phyloP scores from a whole-genome alignment of 345 rosid species.

The Pelargonium nanum region DNA sequence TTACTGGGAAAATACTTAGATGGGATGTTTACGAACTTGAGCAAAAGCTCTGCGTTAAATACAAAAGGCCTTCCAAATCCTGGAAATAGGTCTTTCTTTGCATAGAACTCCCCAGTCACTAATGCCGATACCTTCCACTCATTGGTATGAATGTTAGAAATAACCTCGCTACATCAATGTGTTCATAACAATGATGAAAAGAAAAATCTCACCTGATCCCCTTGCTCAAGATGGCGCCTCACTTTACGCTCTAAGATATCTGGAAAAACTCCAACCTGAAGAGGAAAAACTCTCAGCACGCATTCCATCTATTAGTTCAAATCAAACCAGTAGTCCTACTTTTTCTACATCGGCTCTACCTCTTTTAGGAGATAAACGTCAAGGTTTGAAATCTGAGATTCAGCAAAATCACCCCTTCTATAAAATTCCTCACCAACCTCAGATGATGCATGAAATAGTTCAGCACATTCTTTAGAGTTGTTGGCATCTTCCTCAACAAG shows the following conservation, averaged over 20 bases:
- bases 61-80: slow-evolving; percentile 91
- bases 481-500: slow-evolving; percentile 75
- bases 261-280: slow-evolving; percentile 79
- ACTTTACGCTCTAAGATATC: slow-evolving; percentile 79
- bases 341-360: too few relatives aligned
- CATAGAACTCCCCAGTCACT: slow-evolving; percentile 79
- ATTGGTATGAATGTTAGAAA: not conserved
- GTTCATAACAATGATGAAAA: not conserved
- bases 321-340: not conserved
- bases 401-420: slow-evolving; percentile 65
- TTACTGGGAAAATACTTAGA: slow-evolving; percentile 1
- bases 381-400: slow-evolving; percentile 44
- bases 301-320: not conserved
- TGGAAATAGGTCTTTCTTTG: slow-evolving; percentile 67
- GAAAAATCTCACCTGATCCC: slow-evolving; percentile 50
- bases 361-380: slow-evolving; percentile 48
- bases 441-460: slow-evolving; percentile 49
- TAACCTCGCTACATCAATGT: not conserved
- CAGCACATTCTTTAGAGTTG: slow-evolving; percentile 24
- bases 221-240: slow-evolving; percentile 53
- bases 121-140: slow-evolving; percentile 64
- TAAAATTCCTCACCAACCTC: slow-evolving; percentile 69
- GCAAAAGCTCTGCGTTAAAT: slow-evolving; percentile 63
- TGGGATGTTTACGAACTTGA: slow-evolving; percentile 37
- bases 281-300: slow-evolving; percentile 8